Percentiles rank a stretch among this genome's conserved stretches.
Evolutionary conservation across 352 stramenopile species (phyloP).

Genomic region (Phytophthora citrophthora): DNA sequence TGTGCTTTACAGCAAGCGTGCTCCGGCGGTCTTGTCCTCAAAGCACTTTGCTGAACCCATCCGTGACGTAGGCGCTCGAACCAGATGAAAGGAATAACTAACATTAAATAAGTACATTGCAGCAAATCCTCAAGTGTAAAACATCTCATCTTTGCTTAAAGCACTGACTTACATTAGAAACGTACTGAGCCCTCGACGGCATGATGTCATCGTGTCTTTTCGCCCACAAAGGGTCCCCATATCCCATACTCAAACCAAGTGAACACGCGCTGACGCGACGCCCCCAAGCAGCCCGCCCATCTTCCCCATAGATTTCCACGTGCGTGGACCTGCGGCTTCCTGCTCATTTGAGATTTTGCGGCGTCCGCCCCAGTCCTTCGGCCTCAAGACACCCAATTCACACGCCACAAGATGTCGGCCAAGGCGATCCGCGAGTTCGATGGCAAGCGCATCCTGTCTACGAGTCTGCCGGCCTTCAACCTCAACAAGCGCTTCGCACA

Average conservation of each 20-base stretch:
- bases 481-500: conserved; percentile 83
- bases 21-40: conserved; percentile 8
- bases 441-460: conserved; percentile 94
- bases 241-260: conserved; percentile 32
- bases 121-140: neutral
- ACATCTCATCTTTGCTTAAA: neutral
- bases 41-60: neutral
- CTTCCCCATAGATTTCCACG: conserved; percentile 6
- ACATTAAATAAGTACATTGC: conserved; percentile 1
- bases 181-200: conserved; percentile 9
- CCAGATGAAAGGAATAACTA: conserved; percentile 2
- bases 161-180: conserved; percentile 5
- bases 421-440: conserved; percentile 97
- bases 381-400: conserved; percentile 5
- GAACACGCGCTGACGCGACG: conserved; percentile 13
- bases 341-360: conserved; percentile 54
- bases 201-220: conserved; percentile 48
- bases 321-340: neutral
- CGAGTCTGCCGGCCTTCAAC: conserved; percentile 76
- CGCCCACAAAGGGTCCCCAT: conserved; percentile 3
- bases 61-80: conserved; percentile 5
- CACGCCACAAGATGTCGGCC: conserved; percentile 85
- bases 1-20: neutral
- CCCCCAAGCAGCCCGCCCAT: conserved; percentile 21
- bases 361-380: conserved; percentile 26